A percentile compares a stretch with the other conserved stretches of the same genome.
Evolutionary conservation across 176 grass and related monocot genomes (phyloP).

Genomic region (Bonia amplexicaulis): DNA sequence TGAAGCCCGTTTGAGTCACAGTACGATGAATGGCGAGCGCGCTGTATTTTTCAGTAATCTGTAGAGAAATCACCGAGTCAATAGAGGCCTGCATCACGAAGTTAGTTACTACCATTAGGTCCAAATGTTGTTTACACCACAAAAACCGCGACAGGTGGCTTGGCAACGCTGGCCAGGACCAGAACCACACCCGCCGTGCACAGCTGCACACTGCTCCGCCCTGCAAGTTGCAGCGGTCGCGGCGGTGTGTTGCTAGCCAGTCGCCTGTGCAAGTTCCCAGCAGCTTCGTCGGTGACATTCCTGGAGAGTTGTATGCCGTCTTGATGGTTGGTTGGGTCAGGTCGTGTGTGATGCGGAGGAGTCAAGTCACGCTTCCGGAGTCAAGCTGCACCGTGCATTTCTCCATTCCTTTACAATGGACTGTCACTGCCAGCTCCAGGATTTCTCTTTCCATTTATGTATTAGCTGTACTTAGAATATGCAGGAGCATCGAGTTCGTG

Average conservation of each 20-base stretch:
- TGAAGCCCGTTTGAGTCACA: too few species aligned
- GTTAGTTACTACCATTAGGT: not conserved
- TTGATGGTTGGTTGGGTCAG: conserved; percentile 3
- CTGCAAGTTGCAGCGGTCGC: not conserved
- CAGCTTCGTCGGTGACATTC: conserved; percentile 29
- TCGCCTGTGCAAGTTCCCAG: not conserved
- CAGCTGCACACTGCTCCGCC: not conserved
- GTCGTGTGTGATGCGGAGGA: not conserved
- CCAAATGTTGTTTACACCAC: not conserved
- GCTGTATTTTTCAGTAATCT: not conserved
- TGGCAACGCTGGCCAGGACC: not conserved
- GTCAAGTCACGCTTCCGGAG: not conserved
- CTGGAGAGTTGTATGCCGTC: not conserved
- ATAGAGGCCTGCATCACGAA: not conserved
- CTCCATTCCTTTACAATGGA: not conserved
- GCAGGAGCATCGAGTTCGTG: not conserved
- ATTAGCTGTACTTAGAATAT: not conserved
- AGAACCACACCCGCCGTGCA: not conserved
- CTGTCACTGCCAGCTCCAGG: not conserved
- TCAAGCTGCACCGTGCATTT: not conserved
- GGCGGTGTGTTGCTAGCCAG: not conserved
- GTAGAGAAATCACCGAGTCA: not conserved
- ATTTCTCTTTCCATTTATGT: not conserved
- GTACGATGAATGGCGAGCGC: not conserved
- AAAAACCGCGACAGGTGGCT: not conserved